Base-by-base conservation (phyloP, 768 basidiomycete species). In the Hericium erinaceus region DNA sequence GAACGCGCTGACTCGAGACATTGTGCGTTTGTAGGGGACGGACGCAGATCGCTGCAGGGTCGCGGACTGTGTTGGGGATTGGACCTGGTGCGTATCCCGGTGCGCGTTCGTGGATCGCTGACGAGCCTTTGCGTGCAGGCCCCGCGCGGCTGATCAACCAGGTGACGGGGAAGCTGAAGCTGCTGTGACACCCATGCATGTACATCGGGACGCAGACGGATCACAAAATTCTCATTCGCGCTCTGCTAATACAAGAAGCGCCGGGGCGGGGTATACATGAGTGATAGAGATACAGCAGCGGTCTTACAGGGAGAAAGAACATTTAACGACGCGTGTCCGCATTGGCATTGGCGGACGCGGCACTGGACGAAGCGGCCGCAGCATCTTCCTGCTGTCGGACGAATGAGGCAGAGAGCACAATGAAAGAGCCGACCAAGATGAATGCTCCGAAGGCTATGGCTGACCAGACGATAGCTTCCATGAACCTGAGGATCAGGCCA, bases 1-100 rank as follows among this genome's bases (percentile, higher is more conserved):
- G 33, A 33, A 8, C 6, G 33, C 33, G 33, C 33, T 33, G 33
- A 33, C 33, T 33, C 28, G 28, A 9, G 24, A 24, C 26, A 26
- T 26, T 26, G 26, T 26, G 33, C 41, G 28, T 44, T 9, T 18
- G 33, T 61, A 92, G 91, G 37, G 92, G 91, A 24, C 73, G 88
- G 58, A 93, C 91, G n/a, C 88, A 95, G 66, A 84, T 94, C 39
- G 89, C 82, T 13, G 81, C 87, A 16, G 91, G 92, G 2, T 84
- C 87, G 10, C 78, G 84, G 38, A 95, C 92, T 0, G 90, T 97
- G 2, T 79, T 99, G 18, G 95, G 87, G 5, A 89, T 97, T 64
- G 92, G 94, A 16, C 92, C 92, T 59, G 84, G 88, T 84, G 58
- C 68, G 78, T 67, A 7, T 15, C 8, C 5, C 20, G 16, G 5